Percentiles rank a stretch among this genome's conserved stretches.
phyloP scores from a whole-genome alignment of 2,329 filamentous ascomycete species.

The Fusarium circinatum region DNA sequence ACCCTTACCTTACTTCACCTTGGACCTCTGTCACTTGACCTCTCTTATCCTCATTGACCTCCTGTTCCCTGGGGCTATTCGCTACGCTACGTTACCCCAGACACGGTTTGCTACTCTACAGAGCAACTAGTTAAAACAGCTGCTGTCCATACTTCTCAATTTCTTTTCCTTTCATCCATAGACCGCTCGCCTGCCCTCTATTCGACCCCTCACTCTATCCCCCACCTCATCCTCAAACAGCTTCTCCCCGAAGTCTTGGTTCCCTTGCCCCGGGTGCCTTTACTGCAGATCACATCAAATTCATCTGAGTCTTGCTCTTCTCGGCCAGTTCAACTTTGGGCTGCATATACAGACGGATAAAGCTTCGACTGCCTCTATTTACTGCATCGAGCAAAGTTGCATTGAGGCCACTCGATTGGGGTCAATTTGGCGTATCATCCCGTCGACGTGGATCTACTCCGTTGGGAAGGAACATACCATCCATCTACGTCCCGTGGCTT shows the following conservation, averaged over 20 bases:
- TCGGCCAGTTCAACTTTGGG: constrained; percentile 1
- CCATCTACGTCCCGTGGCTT: constrained; percentile 2
- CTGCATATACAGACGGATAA: not conserved
- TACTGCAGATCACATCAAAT: constrained; percentile 28
- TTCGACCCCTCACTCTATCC: constrained; percentile 36
- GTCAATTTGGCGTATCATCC: constrained; percentile 7
- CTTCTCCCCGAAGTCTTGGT: constrained; percentile 34
- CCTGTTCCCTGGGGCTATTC: constrained; percentile 1
- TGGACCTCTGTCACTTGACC: constrained; percentile 17
- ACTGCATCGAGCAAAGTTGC: constrained; percentile 1
- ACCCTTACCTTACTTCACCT: constrained; percentile 24
- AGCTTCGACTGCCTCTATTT: constrained; percentile 2
- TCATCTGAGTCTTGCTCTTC: constrained; percentile 11
- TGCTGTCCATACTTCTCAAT: constrained; percentile 18
- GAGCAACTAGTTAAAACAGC: constrained; percentile 8
- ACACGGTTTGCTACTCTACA: constrained; percentile 12
- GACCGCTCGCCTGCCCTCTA: not conserved
- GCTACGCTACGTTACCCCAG: not conserved
- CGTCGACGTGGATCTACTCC: not conserved
- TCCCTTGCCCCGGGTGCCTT: constrained; percentile 39
- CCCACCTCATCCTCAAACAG: constrained; percentile 22
- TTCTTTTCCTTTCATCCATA: constrained; percentile 21
- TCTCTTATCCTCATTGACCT: constrained; percentile 16
- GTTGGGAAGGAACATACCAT: constrained; percentile 17
- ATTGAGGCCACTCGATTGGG: not conserved